Conservation (phyloP, 768 basidiomycete genomes). For the Kwoniella bestiolae region DNA sequence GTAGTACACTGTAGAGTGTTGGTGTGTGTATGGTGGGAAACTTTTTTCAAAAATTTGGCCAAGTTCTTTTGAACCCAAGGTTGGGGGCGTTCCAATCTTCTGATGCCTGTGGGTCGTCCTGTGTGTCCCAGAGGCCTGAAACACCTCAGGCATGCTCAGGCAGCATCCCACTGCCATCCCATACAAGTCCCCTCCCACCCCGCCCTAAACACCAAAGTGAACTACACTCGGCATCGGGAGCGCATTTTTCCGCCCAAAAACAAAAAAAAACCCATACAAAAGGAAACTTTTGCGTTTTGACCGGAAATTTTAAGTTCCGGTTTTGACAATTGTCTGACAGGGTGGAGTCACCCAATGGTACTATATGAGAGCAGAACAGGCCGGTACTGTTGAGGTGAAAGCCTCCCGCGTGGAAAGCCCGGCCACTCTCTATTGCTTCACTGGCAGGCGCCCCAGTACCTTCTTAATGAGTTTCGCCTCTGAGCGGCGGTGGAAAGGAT, state of each 20-base stretch:
- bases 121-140: neutral
- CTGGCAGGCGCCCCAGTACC: slow-evolving; percentile 8
- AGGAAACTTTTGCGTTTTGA: slow-evolving; percentile 25
- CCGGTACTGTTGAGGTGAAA: neutral
- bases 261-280: slow-evolving; percentile 12
- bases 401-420: neutral
- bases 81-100: neutral
- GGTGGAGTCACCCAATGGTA: slow-evolving; percentile 7
- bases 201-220: slow-evolving; percentile 3
- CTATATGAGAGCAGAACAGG: slow-evolving; percentile 19
- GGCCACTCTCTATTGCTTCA: slow-evolving; percentile 5
- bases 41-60: slow-evolving; percentile 1
- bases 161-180: neutral
- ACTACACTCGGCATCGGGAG: slow-evolving; percentile 8
- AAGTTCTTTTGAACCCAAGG: slow-evolving; percentile 1
- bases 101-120: neutral
- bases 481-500: slow-evolving; percentile 1
- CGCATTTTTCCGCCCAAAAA: slow-evolving; percentile 18
- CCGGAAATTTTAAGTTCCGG: slow-evolving; percentile 19
- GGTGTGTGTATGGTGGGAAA: neutral
- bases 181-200: neutral
- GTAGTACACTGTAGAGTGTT: neutral
- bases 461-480: no score
- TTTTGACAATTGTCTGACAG: slow-evolving; percentile 14
- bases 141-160: neutral